Conservation (phyloP, 768 basidiomycete species). For the Lanmaoa rubissima region DNA sequence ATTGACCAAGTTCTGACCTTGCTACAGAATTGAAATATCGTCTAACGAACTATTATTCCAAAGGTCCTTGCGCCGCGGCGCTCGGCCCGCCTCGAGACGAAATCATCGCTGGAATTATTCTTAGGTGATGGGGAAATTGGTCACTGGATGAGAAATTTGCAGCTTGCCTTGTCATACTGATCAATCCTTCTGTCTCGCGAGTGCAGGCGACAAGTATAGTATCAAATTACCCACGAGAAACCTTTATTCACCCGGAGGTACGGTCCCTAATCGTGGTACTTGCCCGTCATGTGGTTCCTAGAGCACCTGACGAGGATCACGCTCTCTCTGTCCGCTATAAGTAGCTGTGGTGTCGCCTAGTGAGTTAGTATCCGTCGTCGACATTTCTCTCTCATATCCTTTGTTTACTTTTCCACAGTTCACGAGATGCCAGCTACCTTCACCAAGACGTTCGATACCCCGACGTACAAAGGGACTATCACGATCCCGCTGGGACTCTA, state of each 20-base stretch:
- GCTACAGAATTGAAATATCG: too few relatives aligned
- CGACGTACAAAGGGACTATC: constrained; percentile 55
- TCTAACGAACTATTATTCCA: not conserved
- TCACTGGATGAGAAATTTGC: not conserved
- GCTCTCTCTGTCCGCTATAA: not conserved
- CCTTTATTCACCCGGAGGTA: not conserved
- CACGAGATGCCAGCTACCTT: constrained; percentile 39
- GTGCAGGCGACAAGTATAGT: not conserved
- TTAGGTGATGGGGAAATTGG: not conserved
- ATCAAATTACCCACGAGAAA: not conserved
- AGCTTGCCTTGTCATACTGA: not conserved
- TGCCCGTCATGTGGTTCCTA: not conserved
- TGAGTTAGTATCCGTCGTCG: not conserved
- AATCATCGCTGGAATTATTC: not conserved
- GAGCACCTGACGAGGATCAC: not conserved
- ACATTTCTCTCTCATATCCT: not conserved
- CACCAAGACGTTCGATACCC: constrained; percentile 50
- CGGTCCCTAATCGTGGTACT: not conserved
- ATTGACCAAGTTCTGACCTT: too few relatives aligned
- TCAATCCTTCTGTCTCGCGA: not conserved
- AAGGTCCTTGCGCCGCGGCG: not conserved
- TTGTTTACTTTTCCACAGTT: not conserved
- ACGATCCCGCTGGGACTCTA: constrained; percentile 62
- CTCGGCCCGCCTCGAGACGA: not conserved
- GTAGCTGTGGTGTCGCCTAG: not conserved